Evolutionary conservation across 1,284 basidiomycete species (phyloP).

Genomic region (Rhodotorula glutinis): DNA sequence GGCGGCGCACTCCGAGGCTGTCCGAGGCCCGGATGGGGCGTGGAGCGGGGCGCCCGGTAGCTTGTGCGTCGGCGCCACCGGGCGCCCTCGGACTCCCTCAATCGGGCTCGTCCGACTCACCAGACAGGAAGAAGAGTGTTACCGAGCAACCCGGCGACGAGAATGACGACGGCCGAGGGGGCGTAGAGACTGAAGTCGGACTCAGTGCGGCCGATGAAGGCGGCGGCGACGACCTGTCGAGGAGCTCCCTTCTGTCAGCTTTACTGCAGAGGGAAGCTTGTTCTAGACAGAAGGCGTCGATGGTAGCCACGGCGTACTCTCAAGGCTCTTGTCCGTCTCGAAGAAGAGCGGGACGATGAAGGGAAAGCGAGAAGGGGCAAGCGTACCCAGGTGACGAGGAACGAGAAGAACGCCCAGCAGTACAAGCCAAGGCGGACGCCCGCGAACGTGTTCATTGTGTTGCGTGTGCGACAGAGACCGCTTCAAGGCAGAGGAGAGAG

Average conservation of each 20-base stretch:
- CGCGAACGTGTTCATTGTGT: background rate
- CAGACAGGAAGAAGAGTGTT: background rate
- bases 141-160: background rate
- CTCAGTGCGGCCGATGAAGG: constrained; percentile 21
- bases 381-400: background rate
- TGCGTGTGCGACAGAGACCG: too few relatives aligned
- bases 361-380: background rate
- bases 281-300: too few relatives aligned
- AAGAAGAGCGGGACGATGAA: too few relatives aligned
- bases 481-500: background rate
- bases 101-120: too few relatives aligned
- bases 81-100: too few relatives aligned
- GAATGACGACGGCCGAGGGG: background rate
- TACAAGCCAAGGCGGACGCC: background rate
- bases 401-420: background rate
- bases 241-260: background rate
- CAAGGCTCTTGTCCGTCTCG: too few relatives aligned
- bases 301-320: too few relatives aligned
- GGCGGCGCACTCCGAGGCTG: background rate
- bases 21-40: background rate
- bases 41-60: too few relatives aligned
- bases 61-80: too few relatives aligned
- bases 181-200: constrained; percentile 9
- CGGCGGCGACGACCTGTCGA: constrained; percentile 17
- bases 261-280: background rate